A percentile compares a stretch with the other conserved stretches of the same genome.
Conservation (phyloP, 805 yeast genomes). For the Cyberlindnera mycetangii region DNA sequence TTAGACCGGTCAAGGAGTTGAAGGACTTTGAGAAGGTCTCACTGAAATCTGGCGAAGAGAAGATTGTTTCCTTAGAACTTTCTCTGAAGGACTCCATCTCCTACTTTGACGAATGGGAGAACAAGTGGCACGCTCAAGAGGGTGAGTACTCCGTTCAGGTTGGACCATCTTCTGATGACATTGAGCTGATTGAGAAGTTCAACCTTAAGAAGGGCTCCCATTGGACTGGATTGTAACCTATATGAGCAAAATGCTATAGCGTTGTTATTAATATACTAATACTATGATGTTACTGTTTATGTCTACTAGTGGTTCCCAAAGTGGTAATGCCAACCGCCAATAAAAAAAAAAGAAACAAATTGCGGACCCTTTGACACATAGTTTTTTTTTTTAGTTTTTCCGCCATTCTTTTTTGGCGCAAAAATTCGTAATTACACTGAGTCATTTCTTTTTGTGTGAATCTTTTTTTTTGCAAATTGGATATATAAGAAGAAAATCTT, state of each 20-base stretch:
- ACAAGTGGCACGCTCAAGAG: slow-evolving; percentile 49
- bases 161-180: slow-evolving; percentile 37
- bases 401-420: neutral
- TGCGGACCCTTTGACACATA: neutral
- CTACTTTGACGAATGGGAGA: slow-evolving; percentile 46
- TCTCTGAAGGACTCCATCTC: slow-evolving; percentile 49
- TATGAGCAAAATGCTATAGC: too few species aligned
- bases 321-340: neutral
- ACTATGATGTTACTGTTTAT: neutral
- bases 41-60: slow-evolving; percentile 43
- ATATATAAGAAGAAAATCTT: neutral
- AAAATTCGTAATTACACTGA: neutral
- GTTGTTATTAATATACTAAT: too few species aligned
- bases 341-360: neutral
- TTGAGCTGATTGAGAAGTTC: slow-evolving; percentile 23
- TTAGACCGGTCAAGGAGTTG: slow-evolving; percentile 58
- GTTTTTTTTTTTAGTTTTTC: neutral
- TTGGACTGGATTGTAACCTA: slow-evolving; percentile 26
- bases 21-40: slow-evolving; percentile 52
- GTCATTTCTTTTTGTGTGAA: neutral
- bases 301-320: neutral
- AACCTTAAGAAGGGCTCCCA: slow-evolving; percentile 18
- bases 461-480: neutral
- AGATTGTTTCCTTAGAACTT: slow-evolving; percentile 35
- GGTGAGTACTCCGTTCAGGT: slow-evolving; percentile 50